phyloP scores from a whole-genome alignment of 495 filamentous ascomycete genomes.

The Cudoniella acicularis region DNA sequence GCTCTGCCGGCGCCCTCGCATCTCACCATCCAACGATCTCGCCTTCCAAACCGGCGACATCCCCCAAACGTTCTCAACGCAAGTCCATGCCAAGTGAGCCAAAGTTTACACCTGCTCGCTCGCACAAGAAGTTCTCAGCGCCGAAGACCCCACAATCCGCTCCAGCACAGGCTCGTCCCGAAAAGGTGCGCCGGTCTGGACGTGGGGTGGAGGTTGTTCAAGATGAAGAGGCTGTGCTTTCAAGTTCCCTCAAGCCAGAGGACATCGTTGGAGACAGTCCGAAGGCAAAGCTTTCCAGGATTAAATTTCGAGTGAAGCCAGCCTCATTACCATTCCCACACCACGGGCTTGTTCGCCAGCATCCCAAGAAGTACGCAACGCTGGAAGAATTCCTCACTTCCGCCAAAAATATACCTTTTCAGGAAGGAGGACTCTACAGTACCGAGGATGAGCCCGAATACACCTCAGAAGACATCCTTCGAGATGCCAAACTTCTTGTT shows the following conservation, averaged over 20 bases:
- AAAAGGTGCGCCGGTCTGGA: conserved; percentile 13
- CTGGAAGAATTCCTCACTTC: conserved; percentile 51
- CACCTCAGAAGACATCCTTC: conserved; percentile 45
- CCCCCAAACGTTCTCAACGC: conserved; percentile 19
- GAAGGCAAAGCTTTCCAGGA: conserved; percentile 26
- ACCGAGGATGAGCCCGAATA: conserved; percentile 52
- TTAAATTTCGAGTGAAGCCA: conserved; percentile 39
- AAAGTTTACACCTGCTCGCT: conserved; percentile 8
- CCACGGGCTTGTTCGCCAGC: conserved; percentile 44
- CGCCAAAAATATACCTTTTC: conserved; percentile 40
- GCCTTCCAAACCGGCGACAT: conserved; percentile 19
- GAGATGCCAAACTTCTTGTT: conserved; percentile 51
- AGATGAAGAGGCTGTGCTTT: conserved; percentile 9
- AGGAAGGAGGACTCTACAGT: conserved; percentile 45
- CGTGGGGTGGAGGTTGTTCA: conserved; percentile 2
- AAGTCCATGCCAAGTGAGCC: conserved; percentile 24
- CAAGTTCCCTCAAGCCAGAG: conserved; percentile 6
- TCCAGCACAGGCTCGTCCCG: not conserved
- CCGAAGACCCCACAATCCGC: conserved; percentile 14
- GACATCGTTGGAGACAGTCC: conserved; percentile 27
- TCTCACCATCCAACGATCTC: conserved; percentile 18
- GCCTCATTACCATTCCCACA: conserved; percentile 49
- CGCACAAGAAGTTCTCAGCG: conserved; percentile 12
- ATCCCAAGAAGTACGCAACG: conserved; percentile 40
- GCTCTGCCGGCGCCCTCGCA: conserved; percentile 15